Base-by-base conservation (phyloP, 306 rosid genomes). In the Quercus variabilis region DNA sequence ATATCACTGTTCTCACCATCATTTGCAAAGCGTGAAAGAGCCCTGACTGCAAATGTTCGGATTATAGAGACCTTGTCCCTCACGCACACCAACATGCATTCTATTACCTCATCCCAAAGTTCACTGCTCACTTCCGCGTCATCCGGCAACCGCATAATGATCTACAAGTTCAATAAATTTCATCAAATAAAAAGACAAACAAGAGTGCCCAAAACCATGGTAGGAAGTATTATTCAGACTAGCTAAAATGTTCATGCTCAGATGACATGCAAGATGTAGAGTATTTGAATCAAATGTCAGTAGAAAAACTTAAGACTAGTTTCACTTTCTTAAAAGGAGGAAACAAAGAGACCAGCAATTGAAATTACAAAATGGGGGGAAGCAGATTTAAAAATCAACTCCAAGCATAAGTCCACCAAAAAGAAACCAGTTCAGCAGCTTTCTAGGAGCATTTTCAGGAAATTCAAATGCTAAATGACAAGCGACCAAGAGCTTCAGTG, bases 21-120 rank as follows among this genome's bases (percentile, higher is more conserved):
- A 87, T 85, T 85, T 80, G 90, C 97, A 82, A 95, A 95, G 54
- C 99, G 97, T 21, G 99, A 90, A 82, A 95, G 99, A 5, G 99
- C 98, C 82, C 99, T 87, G 69, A 95, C 87, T 1, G 98, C 96
- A 83, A 84, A 90, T 10, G 95, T 83, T 76, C 99, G 99, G 71
- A 93, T 82, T 28, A 80, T 59, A 74, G 97, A 91, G 54, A 91
- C 87, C 87, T 90, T 95, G 80, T 95, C 99, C 41, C 76, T 75
- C n/a, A 80, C 88, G 63, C 94, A 87, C 74, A 83, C 70, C 93
- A 76, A 91, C 98, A 95, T 90, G 87, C 88, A 85, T 56, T 95
- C 97, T 74, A 95, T 84, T 65, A 93, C 94, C 82, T 88, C 96
- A 78, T 95, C 99, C 99, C 96, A 95, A 10, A 93, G 63, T 19